These are phyloP conservation scores for Heracleum sosnowskyi DNA, from an alignment of 129 eudicot species.

Conservation along the genomic window DNA sequence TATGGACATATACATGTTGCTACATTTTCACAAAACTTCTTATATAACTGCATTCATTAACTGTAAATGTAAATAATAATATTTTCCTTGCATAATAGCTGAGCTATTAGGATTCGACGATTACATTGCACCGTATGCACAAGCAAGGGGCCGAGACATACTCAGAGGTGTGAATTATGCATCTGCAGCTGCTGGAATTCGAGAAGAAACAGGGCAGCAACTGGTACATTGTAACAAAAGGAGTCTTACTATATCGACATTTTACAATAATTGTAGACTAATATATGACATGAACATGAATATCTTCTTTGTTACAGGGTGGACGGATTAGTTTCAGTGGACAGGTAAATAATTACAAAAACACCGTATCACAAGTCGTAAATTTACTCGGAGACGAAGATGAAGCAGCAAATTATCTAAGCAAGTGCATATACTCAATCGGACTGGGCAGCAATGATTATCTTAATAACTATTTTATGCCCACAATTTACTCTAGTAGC, in stretches of 20 bases:
- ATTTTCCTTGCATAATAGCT: neutral
- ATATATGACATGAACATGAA: neutral
- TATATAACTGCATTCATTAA: neutral
- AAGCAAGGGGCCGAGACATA: slow-evolving; percentile 15
- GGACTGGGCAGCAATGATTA: slow-evolving; percentile 32
- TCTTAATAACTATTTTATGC: slow-evolving; percentile 25
- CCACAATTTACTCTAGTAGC: slow-evolving; percentile 1
- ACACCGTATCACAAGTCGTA: slow-evolving; percentile 24
- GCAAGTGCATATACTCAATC: slow-evolving; percentile 24
- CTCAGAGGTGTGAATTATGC: slow-evolving; percentile 21
- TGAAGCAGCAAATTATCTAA: slow-evolving; percentile 18
- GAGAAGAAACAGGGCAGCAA: slow-evolving; percentile 24
- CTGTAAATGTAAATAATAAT: neutral
- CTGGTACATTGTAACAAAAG: slow-evolving; percentile 3
- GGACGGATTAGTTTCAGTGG: slow-evolving; percentile 16
- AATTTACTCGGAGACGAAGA: slow-evolving; percentile 22
- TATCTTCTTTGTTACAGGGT: slow-evolving; percentile 14
- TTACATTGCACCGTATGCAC: slow-evolving; percentile 15
- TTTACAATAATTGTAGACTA: too few relatives aligned
- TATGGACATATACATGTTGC: too few relatives aligned
- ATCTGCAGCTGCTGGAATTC: slow-evolving; percentile 21
- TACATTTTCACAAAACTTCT: too few relatives aligned
- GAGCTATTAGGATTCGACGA: slow-evolving; percentile 16
- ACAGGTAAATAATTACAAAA: slow-evolving; percentile 23
- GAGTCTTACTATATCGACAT: neutral